A percentile compares a stretch with the other conserved stretches of the same genome.
Evolutionary conservation across 2,329 filamentous ascomycete genomes (phyloP).

Genomic region (Cercospora nicotianae): DNA sequence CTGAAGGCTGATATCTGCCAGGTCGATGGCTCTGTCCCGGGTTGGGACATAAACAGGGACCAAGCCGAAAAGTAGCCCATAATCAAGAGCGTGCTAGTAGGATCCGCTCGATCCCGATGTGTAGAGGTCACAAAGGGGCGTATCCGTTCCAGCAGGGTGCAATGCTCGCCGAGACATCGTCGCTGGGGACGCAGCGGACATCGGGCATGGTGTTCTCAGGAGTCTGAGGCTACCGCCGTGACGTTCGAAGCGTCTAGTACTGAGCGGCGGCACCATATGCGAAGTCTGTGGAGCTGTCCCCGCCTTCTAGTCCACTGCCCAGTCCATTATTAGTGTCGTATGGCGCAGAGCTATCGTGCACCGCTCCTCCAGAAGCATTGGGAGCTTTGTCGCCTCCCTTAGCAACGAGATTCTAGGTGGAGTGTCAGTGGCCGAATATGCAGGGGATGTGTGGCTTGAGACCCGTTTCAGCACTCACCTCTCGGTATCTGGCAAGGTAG

Average conservation of each 20-base stretch:
- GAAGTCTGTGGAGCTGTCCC: constrained; percentile 44
- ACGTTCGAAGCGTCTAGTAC: constrained; percentile 14
- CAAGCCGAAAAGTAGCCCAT: background rate
- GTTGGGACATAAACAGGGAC: background rate
- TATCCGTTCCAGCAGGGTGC: background rate
- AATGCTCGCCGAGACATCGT: background rate
- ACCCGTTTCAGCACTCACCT: constrained; percentile 65
- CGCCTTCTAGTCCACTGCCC: constrained; percentile 46
- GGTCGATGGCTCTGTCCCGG: background rate
- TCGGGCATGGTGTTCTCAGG: background rate
- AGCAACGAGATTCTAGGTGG: constrained; percentile 71
- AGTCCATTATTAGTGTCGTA: constrained; percentile 46
- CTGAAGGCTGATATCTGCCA: background rate
- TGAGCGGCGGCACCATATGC: constrained; percentile 29
- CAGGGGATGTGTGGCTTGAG: background rate
- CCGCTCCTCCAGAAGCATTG: constrained; percentile 40
- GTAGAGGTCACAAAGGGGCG: background rate
- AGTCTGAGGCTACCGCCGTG: background rate
- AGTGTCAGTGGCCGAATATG: constrained; percentile 27
- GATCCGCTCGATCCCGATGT: background rate
- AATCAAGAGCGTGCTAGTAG: background rate
- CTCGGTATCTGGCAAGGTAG: constrained; percentile 94
- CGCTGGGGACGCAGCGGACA: background rate
- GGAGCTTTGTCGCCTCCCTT: constrained; percentile 64
- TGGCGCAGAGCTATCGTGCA: constrained; percentile 33